These are phyloP conservation scores for Flammula alnicola DNA, from an alignment of 1,284 basidiomycete genomes.

Conservation along the genomic window DNA sequence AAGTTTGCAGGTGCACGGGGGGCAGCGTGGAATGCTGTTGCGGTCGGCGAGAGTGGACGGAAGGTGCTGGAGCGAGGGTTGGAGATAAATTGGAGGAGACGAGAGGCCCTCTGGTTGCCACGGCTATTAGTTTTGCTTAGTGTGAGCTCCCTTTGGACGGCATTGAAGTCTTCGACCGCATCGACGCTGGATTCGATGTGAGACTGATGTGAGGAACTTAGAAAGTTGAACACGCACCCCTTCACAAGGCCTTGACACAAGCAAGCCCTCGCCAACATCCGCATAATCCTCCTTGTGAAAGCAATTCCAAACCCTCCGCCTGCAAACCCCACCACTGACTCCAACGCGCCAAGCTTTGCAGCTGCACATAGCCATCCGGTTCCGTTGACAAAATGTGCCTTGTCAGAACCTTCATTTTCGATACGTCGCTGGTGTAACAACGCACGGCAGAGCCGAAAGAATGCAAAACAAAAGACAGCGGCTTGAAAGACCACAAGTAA, in stretches of 20 bases:
- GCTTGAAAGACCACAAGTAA: slow-evolving; percentile 62
- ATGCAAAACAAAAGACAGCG: slow-evolving; percentile 57
- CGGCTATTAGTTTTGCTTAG: slow-evolving; percentile 18
- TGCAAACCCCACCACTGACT: slow-evolving; percentile 69
- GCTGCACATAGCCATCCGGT: slow-evolving; percentile 65
- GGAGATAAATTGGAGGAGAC: slow-evolving; percentile 50
- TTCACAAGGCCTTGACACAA: slow-evolving; percentile 65
- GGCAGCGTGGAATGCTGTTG: slow-evolving; percentile 36
- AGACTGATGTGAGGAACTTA: slow-evolving; percentile 3
- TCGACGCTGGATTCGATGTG: slow-evolving; percentile 41
- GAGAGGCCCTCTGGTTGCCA: slow-evolving; percentile 34
- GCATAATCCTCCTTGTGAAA: slow-evolving; percentile 60
- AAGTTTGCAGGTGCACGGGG: slow-evolving; percentile 25
- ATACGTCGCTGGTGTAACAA: slow-evolving; percentile 56
- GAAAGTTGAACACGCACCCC: slow-evolving; percentile 51
- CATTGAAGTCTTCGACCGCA: slow-evolving; percentile 45
- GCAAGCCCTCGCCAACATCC: slow-evolving; percentile 55
- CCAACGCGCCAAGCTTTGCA: slow-evolving; percentile 63
- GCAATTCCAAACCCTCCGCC: slow-evolving; percentile 53
- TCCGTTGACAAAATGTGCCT: slow-evolving; percentile 59
- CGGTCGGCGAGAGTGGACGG: slow-evolving; percentile 51
- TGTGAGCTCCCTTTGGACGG: slow-evolving; percentile 40
- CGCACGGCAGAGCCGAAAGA: slow-evolving; percentile 58
- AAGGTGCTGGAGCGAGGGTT: slow-evolving; percentile 61
- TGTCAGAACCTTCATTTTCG: slow-evolving; percentile 48